Evolutionary conservation across 2,329 filamentous ascomycete species (phyloP).

Genomic region (Talaromyces pinophilus): DNA sequence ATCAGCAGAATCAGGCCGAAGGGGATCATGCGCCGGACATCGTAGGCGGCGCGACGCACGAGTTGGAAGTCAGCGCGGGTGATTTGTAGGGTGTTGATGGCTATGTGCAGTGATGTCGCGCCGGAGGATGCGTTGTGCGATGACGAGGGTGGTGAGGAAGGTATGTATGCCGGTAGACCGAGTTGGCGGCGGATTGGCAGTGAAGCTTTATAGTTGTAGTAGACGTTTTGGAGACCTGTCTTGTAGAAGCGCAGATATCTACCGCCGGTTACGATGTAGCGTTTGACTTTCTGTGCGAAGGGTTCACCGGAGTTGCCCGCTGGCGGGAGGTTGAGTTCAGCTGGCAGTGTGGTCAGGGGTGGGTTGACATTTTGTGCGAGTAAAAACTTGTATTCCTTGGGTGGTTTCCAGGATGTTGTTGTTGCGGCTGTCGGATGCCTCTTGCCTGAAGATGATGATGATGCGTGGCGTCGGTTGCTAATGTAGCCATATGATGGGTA

Average conservation of each 20-base stretch:
- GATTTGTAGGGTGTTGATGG: constrained; percentile 33
- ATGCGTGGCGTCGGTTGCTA: constrained; percentile 7
- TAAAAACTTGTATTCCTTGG: background rate
- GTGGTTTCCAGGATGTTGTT: background rate
- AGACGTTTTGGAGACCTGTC: constrained; percentile 73
- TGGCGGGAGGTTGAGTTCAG: constrained; percentile 64
- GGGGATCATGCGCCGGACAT: constrained; percentile 73
- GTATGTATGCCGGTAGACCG: constrained; percentile 38
- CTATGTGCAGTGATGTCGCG: constrained; percentile 23
- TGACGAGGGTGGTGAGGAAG: constrained; percentile 31
- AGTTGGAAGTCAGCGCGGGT: constrained; percentile 73
- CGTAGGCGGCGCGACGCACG: constrained; percentile 65
- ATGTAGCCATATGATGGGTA: background rate
- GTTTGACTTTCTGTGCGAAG: background rate
- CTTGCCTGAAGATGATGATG: constrained; percentile 3
- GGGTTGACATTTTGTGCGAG: constrained; percentile 62
- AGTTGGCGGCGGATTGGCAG: constrained; percentile 36
- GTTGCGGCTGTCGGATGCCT: background rate
- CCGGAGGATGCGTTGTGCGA: constrained; percentile 11
- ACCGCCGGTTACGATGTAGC: constrained; percentile 57
- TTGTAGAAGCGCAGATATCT: constrained; percentile 87
- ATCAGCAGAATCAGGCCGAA: constrained; percentile 75
- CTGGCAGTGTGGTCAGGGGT: constrained; percentile 70
- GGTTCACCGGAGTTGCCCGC: constrained; percentile 44
- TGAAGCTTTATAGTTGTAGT: constrained; percentile 59